A percentile compares a stretch with the other conserved stretches of the same genome.
Evolutionary conservation across 768 basidiomycete genomes (phyloP).

Genomic region (Tulasnella sp.): DNA sequence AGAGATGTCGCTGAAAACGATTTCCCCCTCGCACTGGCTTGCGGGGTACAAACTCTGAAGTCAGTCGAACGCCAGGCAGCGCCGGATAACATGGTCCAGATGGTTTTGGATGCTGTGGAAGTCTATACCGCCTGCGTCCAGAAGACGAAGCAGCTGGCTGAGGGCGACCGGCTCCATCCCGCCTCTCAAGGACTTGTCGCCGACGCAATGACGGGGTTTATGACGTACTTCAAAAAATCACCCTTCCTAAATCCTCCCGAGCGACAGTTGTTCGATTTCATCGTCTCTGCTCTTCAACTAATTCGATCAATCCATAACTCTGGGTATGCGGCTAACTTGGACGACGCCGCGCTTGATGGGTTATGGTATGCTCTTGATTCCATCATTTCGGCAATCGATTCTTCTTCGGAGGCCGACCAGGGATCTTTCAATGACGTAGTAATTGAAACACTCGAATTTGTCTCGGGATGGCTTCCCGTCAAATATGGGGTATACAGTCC

Average conservation of each 20-base stretch:
- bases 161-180: not conserved
- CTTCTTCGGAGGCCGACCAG: not conserved
- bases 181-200: not conserved
- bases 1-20: not conserved
- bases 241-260: not conserved
- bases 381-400: not conserved
- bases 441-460: not conserved
- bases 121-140: not conserved
- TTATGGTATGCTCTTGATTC: not conserved
- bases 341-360: not conserved
- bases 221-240: not conserved
- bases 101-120: not conserved
- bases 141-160: not conserved
- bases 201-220: not conserved
- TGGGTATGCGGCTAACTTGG: not conserved
- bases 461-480: not conserved
- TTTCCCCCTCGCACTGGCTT: not conserved
- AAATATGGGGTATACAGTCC: not conserved
- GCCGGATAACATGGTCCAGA: not conserved
- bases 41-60: not conserved
- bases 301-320: not conserved
- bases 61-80: not conserved
- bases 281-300: not conserved
- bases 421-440: not conserved
- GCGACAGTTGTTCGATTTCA: not conserved